Percentiles rank a stretch among this genome's conserved stretches.
Evolutionary conservation across 1,139 yeast species (phyloP).

Genomic region (Hyphopichia fennica): DNA sequence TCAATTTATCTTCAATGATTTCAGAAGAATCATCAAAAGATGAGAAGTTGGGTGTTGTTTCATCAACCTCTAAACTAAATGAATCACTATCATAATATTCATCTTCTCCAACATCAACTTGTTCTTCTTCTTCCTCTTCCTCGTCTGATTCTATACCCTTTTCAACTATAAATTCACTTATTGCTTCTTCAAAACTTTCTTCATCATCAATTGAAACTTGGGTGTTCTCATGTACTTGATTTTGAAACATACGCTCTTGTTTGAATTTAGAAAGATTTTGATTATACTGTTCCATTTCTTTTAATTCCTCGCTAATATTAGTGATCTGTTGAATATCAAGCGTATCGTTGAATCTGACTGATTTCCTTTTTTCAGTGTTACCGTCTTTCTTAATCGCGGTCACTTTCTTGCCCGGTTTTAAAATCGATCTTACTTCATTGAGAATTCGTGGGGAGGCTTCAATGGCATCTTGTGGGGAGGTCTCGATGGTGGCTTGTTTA

Average conservation of each 20-base stretch:
- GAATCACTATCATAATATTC: slow-evolving; percentile 3
- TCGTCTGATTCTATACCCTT: slow-evolving; percentile 3
- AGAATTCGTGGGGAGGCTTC: neutral
- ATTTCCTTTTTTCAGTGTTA: slow-evolving; percentile 28
- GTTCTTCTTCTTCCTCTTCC: slow-evolving; percentile 1
- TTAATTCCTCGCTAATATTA: slow-evolving; percentile 52
- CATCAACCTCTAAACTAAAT: slow-evolving; percentile 6
- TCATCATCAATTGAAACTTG: neutral
- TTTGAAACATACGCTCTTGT: slow-evolving; percentile 15
- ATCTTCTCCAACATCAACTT: slow-evolving; percentile 1
- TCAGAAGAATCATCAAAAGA: slow-evolving; percentile 3
- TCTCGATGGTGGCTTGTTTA: slow-evolving; percentile 2
- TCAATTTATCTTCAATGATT: neutral
- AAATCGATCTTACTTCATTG: neutral
- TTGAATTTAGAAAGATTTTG: slow-evolving; percentile 25
- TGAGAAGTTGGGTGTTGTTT: slow-evolving; percentile 3
- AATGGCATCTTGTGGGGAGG: neutral
- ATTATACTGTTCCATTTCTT: slow-evolving; percentile 19
- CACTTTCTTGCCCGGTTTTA: neutral
- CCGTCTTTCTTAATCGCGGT: slow-evolving; percentile 5
- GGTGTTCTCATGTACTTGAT: neutral
- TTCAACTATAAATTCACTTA: slow-evolving; percentile 12
- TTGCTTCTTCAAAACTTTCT: slow-evolving; percentile 4
- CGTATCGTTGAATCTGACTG: slow-evolving; percentile 52
- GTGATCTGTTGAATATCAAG: slow-evolving; percentile 62